Base-by-base conservation (phyloP, 2,329 filamentous ascomycete genomes). In the Simplicillium sp. region DNA sequence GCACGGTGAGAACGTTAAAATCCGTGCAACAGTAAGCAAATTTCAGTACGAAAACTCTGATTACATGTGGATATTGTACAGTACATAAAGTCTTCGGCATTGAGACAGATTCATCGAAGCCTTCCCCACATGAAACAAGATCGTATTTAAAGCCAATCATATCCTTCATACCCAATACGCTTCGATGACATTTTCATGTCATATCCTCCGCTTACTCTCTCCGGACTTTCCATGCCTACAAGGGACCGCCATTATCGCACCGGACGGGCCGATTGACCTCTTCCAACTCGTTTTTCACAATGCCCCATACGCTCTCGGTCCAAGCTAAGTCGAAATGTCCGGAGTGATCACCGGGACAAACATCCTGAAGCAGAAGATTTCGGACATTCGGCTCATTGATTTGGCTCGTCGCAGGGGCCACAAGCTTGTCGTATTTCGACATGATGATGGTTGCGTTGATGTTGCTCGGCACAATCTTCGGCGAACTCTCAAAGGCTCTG, bases 381-480 rank as follows among this genome's bases (percentile, higher is more conserved):
- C 33, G 33, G 11, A 35, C 33, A 35, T 35, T 35, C 4, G 33
- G 33, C 33, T 35, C 33, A 11, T 35, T 15, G n/a, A 35, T 15
- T 11, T 18, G 33, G 14, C 33, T 35, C 33, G 33, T 35, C 14
- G 12, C 14, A 11, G 33, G 33, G 4, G 7, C 33, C 33, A 35
- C 33, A 11, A 35, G 33, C 33, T 12, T 35, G n/a, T 35, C 33
- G n/a, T 35, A 35, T 9, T 7, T 35, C 9, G 33, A 35, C n/a
- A 15, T 35, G n/a, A 35, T 35, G 8, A 35, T 35, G 11, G 33
- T 35, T 9, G 33, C 33, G 11, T 35, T 35, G 33, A 35, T 35
- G 33, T 35, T 35, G 33, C n/a, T 35, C 7, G 33, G 33, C n/a
- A 35, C 33, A 35, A 35, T 35, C n/a, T 35, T 35, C n/a, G n/a